A percentile compares a stretch with the other conserved stretches of the same genome.
Conservation (phyloP, 2,329 filamentous ascomycete genomes). For the Lasiodiplodia citricola region DNA sequence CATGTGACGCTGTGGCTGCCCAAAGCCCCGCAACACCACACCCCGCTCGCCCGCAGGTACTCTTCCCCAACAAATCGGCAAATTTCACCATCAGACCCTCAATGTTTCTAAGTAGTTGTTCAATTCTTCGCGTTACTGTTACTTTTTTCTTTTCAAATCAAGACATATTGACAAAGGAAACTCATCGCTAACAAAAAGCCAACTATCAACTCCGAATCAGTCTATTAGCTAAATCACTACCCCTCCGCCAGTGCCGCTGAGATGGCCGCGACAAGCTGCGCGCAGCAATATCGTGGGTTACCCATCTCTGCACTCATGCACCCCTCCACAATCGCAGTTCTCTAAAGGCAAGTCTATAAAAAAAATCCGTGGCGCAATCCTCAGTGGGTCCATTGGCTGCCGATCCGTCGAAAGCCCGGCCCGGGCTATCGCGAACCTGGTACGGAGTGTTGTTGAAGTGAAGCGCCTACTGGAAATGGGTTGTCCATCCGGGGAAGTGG, state of each 20-base stretch:
- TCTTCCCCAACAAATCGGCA: background rate
- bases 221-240: background rate
- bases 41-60: background rate
- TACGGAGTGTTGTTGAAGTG: background rate
- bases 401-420: background rate
- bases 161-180: slow-evolving; percentile 4
- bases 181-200: slow-evolving; percentile 4
- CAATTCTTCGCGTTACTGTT: background rate
- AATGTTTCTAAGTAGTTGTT: background rate
- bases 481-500: slow-evolving; percentile 9
- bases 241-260: slow-evolving; percentile 16
- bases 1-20: slow-evolving; percentile 3
- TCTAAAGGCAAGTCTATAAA: slow-evolving; percentile 3
- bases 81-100: background rate
- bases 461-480: slow-evolving; percentile 14
- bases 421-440: background rate
- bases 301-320: slow-evolving; percentile 9
- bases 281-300: slow-evolving; percentile 17
- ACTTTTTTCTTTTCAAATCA: background rate
- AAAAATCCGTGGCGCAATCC: slow-evolving; percentile 3
- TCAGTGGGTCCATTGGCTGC: background rate
- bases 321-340: background rate
- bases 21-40: slow-evolving; percentile 16
- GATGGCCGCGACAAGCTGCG: slow-evolving; percentile 21
- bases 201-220: background rate